phyloP scores from a whole-genome alignment of 495 filamentous ascomycete genomes.

The Jackrogersella multiformis region DNA sequence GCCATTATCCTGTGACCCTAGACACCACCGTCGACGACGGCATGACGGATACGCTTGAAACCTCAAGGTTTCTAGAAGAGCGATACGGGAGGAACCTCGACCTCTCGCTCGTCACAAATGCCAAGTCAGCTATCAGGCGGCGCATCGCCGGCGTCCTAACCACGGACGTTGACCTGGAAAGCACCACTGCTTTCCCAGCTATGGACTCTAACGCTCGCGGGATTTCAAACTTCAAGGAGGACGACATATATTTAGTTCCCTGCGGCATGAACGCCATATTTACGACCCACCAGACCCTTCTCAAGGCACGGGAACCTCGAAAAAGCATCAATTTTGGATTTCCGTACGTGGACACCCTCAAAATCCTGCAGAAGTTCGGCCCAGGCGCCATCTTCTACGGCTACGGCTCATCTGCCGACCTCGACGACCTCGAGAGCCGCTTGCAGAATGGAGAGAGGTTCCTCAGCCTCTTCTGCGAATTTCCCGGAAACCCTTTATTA shows the following conservation, averaged over 20 bases:
- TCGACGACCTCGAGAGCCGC: conserved; percentile 83
- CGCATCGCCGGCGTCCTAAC: conserved; percentile 90
- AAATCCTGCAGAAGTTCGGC: conserved; percentile 93
- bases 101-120: conserved; percentile 75
- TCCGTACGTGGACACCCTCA: conserved; percentile 95
- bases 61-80: conserved; percentile 87
- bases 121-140: conserved; percentile 83
- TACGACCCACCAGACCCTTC: conserved; percentile 77
- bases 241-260: conserved; percentile 89
- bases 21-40: conserved; percentile 33
- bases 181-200: conserved; percentile 43
- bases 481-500: conserved; percentile 90
- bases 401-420: conserved; percentile 77
- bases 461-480: conserved; percentile 91
- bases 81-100: conserved; percentile 93
- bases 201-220: conserved; percentile 61
- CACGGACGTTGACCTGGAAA: conserved; percentile 70
- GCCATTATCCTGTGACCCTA: conserved; percentile 23
- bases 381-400: conserved; percentile 93
- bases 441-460: conserved; percentile 78
- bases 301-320: conserved; percentile 64
- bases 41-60: conserved; percentile 64
- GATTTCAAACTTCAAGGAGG: conserved; percentile 77
- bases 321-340: conserved; percentile 85
- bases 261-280: conserved; percentile 96